Evolutionary conservation across 2,329 filamentous ascomycete species (phyloP).

Genomic region (Phaeosphaeria sp.): DNA sequence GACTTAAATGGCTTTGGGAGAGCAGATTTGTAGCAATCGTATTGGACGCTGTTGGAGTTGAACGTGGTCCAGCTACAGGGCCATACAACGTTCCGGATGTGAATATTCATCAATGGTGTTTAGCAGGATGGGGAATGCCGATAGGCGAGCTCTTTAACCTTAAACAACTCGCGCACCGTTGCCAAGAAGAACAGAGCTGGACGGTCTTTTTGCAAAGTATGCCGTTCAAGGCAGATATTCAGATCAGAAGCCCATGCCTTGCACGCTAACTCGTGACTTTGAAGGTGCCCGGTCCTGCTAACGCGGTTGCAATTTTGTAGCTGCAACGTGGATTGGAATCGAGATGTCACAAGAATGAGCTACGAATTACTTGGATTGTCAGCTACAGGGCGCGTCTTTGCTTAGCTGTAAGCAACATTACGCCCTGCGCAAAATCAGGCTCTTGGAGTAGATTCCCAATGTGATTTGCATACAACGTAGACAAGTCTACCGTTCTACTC

Average conservation of each 20-base stretch:
- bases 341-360: background rate
- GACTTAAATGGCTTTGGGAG: background rate
- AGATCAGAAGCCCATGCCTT: too few relatives aligned
- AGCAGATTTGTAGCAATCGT: constrained; percentile 50
- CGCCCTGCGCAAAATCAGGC: too few relatives aligned
- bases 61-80: constrained; percentile 37
- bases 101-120: constrained; percentile 18
- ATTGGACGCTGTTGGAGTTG: constrained; percentile 43
- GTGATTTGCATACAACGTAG: too few relatives aligned
- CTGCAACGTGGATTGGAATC: background rate
- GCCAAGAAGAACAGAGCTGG: constrained; percentile 59
- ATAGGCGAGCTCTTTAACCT: constrained; percentile 47
- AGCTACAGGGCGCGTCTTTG: too few relatives aligned
- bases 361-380: background rate
- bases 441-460: too few relatives aligned
- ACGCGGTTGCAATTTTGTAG: constrained; percentile 29
- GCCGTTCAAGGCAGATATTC: constrained; percentile 36
- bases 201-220: constrained; percentile 65
- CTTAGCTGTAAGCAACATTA: too few relatives aligned
- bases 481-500: too few relatives aligned
- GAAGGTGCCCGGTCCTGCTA: constrained; percentile 51
- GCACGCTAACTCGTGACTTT: background rate
- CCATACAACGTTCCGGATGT: constrained; percentile 16
- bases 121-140: constrained; percentile 21
- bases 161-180: constrained; percentile 56